Base-by-base conservation (phyloP, 148 eudicot species). In the Amaranthus palmeri region DNA sequence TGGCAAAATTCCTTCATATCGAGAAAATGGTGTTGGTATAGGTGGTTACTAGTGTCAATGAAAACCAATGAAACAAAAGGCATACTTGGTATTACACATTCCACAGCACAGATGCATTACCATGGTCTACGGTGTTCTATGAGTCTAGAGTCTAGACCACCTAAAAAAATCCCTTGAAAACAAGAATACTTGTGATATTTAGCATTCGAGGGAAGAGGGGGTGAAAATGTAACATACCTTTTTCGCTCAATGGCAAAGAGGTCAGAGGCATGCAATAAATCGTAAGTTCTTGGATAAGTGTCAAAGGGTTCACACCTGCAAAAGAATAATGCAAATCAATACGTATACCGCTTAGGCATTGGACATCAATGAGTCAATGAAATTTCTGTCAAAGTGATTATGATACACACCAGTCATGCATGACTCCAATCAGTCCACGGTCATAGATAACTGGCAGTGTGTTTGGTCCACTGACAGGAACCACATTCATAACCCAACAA, bases 221-320 rank as follows among this genome's bases (percentile, higher is more conserved):
- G 69, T 18, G 70, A 50, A 63, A 67, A 48, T 6, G 61, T 55
- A 45, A 10, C 41, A 4, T 83, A 91, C 99, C 99, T 89, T 85
- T 82, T 88, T 36, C 54, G 75, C 77, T 95, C 99, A 60, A 83
- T 60, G 53, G 99, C 84, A 83, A 95, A 91, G 77, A 95, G 97
- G 69, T 92, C 89, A 76, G 92, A 88, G 5, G 99, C 99, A 77
- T 95, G 97, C 86, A 91, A 78, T 56, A 95, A 61, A 83, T 95
- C 99, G 64, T 95, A 95, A 65, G 93, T 95, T 83, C 99, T 92
- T 73, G 99, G 99, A 74, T 95, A 95, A n/a, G 99, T 95, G 70
- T 91, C 99, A 62, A 95, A 91, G 49, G 99, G 89, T 76, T 95
- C 99, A 77, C 99, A 95, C 99, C 98, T 95, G 86, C 65, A 71